Evolutionary conservation across 352 stramenopile genomes (phyloP).

Genomic region (Elongisporangium undulatum): DNA sequence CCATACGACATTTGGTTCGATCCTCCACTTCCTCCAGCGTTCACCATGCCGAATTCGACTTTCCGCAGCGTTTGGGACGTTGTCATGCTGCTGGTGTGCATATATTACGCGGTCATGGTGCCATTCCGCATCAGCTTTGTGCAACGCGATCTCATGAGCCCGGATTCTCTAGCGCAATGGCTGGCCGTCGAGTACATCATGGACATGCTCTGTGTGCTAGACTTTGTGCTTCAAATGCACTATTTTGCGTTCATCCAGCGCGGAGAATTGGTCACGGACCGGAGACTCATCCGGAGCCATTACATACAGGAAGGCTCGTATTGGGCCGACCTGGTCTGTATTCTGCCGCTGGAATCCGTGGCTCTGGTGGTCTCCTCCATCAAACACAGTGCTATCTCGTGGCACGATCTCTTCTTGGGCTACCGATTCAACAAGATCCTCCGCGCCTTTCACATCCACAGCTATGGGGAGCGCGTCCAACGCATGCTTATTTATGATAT

Average conservation of each 20-base stretch:
- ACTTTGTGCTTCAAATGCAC: slow-evolving; percentile 26
- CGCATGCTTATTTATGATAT: slow-evolving; percentile 16
- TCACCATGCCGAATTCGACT: slow-evolving; percentile 21
- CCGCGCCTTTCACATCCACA: slow-evolving; percentile 13
- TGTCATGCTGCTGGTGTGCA: slow-evolving; percentile 24
- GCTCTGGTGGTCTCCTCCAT: slow-evolving; percentile 1
- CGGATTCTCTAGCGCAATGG: slow-evolving; percentile 13
- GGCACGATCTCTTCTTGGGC: slow-evolving; percentile 9
- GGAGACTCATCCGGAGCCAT: slow-evolving; percentile 15
- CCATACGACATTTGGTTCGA: slow-evolving; percentile 28
- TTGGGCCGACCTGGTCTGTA: slow-evolving; percentile 19
- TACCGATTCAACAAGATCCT: slow-evolving; percentile 18
- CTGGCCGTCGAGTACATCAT: slow-evolving; percentile 32
- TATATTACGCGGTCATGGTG: slow-evolving; percentile 27
- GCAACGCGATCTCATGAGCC: slow-evolving; percentile 18
- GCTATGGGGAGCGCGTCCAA: slow-evolving; percentile 12
- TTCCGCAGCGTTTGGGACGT: slow-evolving; percentile 20
- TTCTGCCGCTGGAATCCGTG: slow-evolving; percentile 27
- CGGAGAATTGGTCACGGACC: slow-evolving; percentile 26
- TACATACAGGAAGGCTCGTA: slow-evolving; percentile 29
- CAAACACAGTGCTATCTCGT: neutral
- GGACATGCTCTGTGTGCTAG: slow-evolving; percentile 21
- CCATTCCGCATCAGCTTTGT: slow-evolving; percentile 27
- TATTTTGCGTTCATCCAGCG: slow-evolving; percentile 28
- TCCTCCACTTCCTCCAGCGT: slow-evolving; percentile 15